These are phyloP conservation scores for Hysterium pulicare DNA, from an alignment of 2,329 filamentous ascomycete genomes.

Conservation along the genomic window DNA sequence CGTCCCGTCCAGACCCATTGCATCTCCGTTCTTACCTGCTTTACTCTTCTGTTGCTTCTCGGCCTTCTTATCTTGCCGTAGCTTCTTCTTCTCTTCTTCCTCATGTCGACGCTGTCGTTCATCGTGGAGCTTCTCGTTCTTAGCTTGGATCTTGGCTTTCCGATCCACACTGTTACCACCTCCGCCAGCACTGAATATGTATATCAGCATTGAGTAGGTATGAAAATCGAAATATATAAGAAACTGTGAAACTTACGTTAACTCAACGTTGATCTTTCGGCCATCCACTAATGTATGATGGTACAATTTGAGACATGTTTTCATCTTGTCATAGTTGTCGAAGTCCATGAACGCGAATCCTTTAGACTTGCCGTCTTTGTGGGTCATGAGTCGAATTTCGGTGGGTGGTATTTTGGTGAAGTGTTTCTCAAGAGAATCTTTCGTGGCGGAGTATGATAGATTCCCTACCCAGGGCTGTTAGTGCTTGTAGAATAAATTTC, in stretches of 20 bases:
- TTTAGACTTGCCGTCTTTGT: conserved; percentile 37
- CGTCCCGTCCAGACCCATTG: conserved; percentile 6
- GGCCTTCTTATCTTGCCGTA: conserved; percentile 21
- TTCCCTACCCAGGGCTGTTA: conserved; percentile 58
- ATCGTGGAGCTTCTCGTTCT: conserved; percentile 81
- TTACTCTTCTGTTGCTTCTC: conserved; percentile 10
- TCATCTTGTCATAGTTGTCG: conserved; percentile 80
- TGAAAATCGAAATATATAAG: not conserved
- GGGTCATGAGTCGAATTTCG: conserved; percentile 56
- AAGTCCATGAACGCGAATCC: conserved; percentile 71
- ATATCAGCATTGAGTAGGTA: conserved; percentile 7
- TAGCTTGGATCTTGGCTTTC: conserved; percentile 73
- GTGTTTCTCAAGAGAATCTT: conserved; percentile 66
- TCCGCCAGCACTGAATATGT: conserved; percentile 65
- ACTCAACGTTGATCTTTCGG: conserved; percentile 85
- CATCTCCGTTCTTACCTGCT: conserved; percentile 5
- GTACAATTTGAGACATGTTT: conserved; percentile 85
- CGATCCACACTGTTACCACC: conserved; percentile 73
- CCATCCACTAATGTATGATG: conserved; percentile 78
- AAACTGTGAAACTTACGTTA: conserved; percentile 61
- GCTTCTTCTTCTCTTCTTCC: conserved; percentile 42
- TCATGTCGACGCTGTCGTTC: conserved; percentile 56
- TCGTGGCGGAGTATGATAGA: conserved; percentile 79
- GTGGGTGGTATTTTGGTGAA: conserved; percentile 72
- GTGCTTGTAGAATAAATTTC: conserved; percentile 14